Evolutionary conservation across 176 grass and related monocot genomes (phyloP).

Genomic region (Cymbopogon citratus): DNA sequence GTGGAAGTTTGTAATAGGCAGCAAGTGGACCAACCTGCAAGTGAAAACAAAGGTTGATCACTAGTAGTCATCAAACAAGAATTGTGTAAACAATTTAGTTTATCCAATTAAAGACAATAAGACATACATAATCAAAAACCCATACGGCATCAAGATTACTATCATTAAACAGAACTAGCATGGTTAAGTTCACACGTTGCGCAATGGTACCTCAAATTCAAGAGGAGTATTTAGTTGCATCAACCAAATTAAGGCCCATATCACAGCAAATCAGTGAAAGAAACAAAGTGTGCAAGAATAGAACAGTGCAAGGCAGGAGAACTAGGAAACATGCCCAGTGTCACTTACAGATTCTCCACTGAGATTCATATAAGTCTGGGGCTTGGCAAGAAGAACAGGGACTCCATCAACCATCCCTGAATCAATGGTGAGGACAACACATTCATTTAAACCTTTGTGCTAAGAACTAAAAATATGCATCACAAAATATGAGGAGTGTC

Average conservation of each 20-base stretch:
- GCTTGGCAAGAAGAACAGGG: constrained; percentile 76
- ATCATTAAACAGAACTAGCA: not conserved
- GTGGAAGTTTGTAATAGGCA: constrained; percentile 84
- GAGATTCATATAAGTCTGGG: constrained; percentile 94
- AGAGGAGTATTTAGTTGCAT: not conserved
- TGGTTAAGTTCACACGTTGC: not conserved
- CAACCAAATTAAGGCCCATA: not conserved
- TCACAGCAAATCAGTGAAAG: not conserved
- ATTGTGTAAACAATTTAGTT: not conserved
- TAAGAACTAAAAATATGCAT: not conserved
- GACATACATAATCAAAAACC: not conserved
- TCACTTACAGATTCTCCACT: constrained; percentile 84
- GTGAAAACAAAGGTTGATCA: not conserved
- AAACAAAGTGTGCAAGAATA: constrained; percentile 2
- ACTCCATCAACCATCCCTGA: constrained; percentile 60
- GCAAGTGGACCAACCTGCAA: constrained; percentile 76
- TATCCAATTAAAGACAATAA: not conserved
- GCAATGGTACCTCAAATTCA: not conserved
- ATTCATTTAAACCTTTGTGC: not conserved
- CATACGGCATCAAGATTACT: not conserved
- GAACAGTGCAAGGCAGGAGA: not conserved
- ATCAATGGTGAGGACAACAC: constrained; percentile 23
- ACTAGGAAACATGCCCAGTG: not conserved
- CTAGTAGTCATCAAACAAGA: not conserved
- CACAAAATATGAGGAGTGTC: not conserved